A percentile compares a stretch with the other conserved stretches of the same genome.
Evolutionary conservation across 2,329 filamentous ascomycete genomes (phyloP).

Genomic region (Stachybotrys echinatus): DNA sequence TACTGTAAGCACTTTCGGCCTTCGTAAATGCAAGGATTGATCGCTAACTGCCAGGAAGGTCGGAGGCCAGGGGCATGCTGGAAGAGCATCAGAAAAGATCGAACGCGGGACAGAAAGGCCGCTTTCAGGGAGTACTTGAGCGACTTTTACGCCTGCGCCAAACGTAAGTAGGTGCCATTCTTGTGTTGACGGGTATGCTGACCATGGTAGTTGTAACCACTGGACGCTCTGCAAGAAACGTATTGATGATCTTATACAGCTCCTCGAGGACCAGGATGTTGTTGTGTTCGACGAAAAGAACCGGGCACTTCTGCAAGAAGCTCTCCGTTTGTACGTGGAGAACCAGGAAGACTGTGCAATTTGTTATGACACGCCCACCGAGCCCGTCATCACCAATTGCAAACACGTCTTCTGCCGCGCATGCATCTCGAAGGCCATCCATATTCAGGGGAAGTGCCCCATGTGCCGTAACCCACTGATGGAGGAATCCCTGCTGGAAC

Average conservation of each 20-base stretch:
- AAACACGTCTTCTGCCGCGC: slow-evolving; percentile 71
- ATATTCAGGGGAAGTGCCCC: slow-evolving; percentile 74
- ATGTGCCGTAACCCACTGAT: slow-evolving; percentile 71
- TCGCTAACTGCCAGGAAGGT: slow-evolving; percentile 28
- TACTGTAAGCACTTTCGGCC: slow-evolving; percentile 42
- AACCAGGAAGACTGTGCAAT: slow-evolving; percentile 78
- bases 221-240: slow-evolving; percentile 77
- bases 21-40: background rate
- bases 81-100: slow-evolving; percentile 49
- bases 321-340: slow-evolving; percentile 72
- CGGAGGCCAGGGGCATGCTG: slow-evolving; percentile 69
- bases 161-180: slow-evolving; percentile 48
- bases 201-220: slow-evolving; percentile 69
- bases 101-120: slow-evolving; percentile 38
- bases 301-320: slow-evolving; percentile 63
- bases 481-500: slow-evolving; percentile 57
- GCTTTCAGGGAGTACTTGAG: slow-evolving; percentile 73
- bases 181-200: no score
- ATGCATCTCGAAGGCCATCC: slow-evolving; percentile 72
- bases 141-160: slow-evolving; percentile 78
- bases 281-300: slow-evolving; percentile 71
- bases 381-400: slow-evolving; percentile 79
- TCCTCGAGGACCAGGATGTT: slow-evolving; percentile 62
- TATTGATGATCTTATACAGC: slow-evolving; percentile 64
- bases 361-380: slow-evolving; percentile 67